Conservation (phyloP, 192 early-diverging fungal genomes). For the Oehlia diaphana region DNA sequence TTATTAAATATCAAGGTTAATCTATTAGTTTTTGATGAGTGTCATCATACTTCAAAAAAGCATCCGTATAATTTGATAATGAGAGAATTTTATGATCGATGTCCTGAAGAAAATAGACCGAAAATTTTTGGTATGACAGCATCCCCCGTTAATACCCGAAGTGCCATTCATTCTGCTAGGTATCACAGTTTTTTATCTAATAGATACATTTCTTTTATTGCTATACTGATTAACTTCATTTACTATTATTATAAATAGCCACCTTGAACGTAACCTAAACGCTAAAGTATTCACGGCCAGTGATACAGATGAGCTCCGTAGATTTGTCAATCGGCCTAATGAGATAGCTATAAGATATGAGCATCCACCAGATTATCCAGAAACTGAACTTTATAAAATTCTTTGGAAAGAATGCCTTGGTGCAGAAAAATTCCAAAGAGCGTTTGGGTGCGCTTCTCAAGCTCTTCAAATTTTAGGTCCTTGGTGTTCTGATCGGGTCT, state of each 20-base stretch:
- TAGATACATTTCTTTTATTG: neutral
- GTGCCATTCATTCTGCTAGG: constrained; percentile 31
- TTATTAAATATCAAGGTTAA: constrained; percentile 53
- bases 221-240: neutral
- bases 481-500: constrained; percentile 75
- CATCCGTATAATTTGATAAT: constrained; percentile 82
- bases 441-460: constrained; percentile 40
- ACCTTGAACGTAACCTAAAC: constrained; percentile 58
- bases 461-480: constrained; percentile 66
- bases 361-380: constrained; percentile 43
- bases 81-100: constrained; percentile 75
- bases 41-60: constrained; percentile 80
- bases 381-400: constrained; percentile 43
- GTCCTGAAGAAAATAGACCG: constrained; percentile 53
- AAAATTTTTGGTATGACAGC: constrained; percentile 93
- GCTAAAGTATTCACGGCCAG: constrained; percentile 58
- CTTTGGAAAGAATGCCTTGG: constrained; percentile 40
- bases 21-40: constrained; percentile 94
- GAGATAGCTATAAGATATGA: constrained; percentile 53
- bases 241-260: constrained; percentile 28
- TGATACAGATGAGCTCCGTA: constrained; percentile 34
- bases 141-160: constrained; percentile 66
- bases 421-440: constrained; percentile 41
- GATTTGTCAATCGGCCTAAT: constrained; percentile 41
- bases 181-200: constrained; percentile 2